These are phyloP conservation scores for Populus davidiana DNA, from an alignment of 345 rosid genomes.

Conservation along the genomic window DNA sequence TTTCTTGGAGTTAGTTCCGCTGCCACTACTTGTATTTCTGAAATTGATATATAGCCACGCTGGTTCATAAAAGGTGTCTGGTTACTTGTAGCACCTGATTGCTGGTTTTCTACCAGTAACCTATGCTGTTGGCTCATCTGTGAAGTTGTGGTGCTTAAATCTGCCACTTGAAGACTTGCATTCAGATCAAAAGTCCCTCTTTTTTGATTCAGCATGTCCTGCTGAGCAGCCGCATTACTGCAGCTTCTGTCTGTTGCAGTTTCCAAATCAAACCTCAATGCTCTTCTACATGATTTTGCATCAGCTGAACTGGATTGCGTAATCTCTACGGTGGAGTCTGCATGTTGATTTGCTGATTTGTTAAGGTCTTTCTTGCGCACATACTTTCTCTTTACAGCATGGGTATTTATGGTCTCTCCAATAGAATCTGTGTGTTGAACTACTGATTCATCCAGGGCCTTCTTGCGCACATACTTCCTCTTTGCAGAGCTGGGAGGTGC, in stretches of 20 bases:
- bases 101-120: slow-evolving; percentile 28
- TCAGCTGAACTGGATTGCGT: slow-evolving; percentile 21
- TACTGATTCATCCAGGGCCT: slow-evolving; percentile 39
- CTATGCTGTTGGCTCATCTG: slow-evolving; percentile 34
- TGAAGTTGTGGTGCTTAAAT: slow-evolving; percentile 20
- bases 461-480: slow-evolving; percentile 39
- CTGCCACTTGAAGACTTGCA: slow-evolving; percentile 25
- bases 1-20: slow-evolving; percentile 8
- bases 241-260: slow-evolving; percentile 24
- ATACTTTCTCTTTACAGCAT: slow-evolving; percentile 22
- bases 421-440: slow-evolving; percentile 27
- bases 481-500: slow-evolving; percentile 9
- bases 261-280: slow-evolving; percentile 56
- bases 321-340: slow-evolving; percentile 15
- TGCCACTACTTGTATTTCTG: slow-evolving; percentile 13
- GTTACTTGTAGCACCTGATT: slow-evolving; percentile 24
- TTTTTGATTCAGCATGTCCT: slow-evolving; percentile 17
- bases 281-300: slow-evolving; percentile 49
- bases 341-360: slow-evolving; percentile 39
- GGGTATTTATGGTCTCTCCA: background rate
- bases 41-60: slow-evolving; percentile 11
- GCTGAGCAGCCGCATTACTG: slow-evolving; percentile 15
- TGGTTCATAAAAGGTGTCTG: slow-evolving; percentile 24
- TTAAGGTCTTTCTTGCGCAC: slow-evolving; percentile 37
- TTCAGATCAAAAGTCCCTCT: slow-evolving; percentile 10